Base-by-base conservation (phyloP, 2,329 filamentous ascomycete species). In the Fusarium torreyae region DNA sequence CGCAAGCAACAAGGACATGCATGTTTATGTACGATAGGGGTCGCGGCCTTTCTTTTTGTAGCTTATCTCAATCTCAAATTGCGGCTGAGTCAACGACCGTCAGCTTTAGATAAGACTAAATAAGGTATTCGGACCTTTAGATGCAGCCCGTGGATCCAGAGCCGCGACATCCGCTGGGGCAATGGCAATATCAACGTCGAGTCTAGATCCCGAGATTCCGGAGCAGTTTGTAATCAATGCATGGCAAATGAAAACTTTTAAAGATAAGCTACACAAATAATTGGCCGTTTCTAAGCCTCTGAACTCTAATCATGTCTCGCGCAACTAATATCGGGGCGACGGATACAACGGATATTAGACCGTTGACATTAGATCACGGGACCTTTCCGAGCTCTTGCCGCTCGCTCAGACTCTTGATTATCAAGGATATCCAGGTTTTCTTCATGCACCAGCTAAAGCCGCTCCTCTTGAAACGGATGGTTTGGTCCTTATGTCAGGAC, bases 91-190 rank as follows among this genome's bases (percentile, higher is more conserved):
- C 40, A 42, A 42, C 40, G 63, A 55, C 42, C 43, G 31, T 33
- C 20, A 62, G 40, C 39, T 38, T 17, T 14, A 17, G 31, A 49
- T 36, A 31, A 28, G 34, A 54, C 39, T 45, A 63, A 48, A 31
- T 14, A 42, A 17, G 18, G 20, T 66, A 60, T 60, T 66, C 53
- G 61, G 62, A 65, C 62, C 60, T 65, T 65, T 65, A n/a, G 3
- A 20, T 34, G 17, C 17, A 58, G 14, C 14, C 14, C 13, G 33
- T 49, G 31, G 38, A 64, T 40, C 53, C 17, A 55, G 26, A 28
- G 31, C 49, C 9, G 14, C 22, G 7, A 36, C 40, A 36, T 22
- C n/a, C 5, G 22, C 7, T 44, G 2, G 18, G 7, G 22, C 22
- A 24, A 24, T 24, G 4, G 18, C 53, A 9, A 31, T 45, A 44